A percentile compares a stretch with the other conserved stretches of the same genome.
Conservation (phyloP, 164 flowering plant species). For the Brasenia schreberi region DNA sequence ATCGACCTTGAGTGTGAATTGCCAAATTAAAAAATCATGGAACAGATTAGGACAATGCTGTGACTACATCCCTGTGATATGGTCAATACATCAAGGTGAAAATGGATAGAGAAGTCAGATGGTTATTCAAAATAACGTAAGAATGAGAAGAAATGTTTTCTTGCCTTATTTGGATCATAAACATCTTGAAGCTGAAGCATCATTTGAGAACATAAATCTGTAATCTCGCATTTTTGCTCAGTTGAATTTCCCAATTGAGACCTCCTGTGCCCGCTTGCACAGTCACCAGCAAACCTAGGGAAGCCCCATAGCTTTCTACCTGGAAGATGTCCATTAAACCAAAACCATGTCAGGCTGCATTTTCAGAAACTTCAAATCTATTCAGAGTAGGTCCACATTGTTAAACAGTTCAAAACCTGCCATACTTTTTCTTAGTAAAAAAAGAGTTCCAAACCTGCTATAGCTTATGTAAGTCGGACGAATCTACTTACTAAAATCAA, state of each 20-base stretch:
- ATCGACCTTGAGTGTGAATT: no score
- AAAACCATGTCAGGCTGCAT: neutral
- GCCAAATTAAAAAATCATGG: no score
- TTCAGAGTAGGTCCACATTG: no score
- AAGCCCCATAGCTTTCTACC: constrained; percentile 84
- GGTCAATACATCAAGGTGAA: no score
- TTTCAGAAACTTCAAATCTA: neutral
- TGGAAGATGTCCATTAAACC: constrained; percentile 13
- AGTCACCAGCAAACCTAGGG: constrained; percentile 92
- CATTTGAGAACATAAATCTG: constrained; percentile 95
- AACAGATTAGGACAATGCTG: no score
- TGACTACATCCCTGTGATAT: no score
- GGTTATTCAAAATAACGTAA: no score
- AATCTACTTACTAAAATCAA: no score
- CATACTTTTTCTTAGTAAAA: neutral
- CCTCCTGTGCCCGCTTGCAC: constrained; percentile 71
- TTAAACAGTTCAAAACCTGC: no score
- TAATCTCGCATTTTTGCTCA: constrained; percentile 68
- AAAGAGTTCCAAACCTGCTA: neutral
- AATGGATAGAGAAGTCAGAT: no score
- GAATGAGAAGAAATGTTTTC: no score
- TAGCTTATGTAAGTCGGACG: no score
- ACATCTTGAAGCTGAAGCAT: constrained; percentile 92
- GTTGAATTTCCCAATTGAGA: constrained; percentile 38
- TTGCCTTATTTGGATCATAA: constrained; percentile 85